phyloP scores from a whole-genome alignment of 2,329 filamentous ascomycete genomes.

The Talaromyces sp. region DNA sequence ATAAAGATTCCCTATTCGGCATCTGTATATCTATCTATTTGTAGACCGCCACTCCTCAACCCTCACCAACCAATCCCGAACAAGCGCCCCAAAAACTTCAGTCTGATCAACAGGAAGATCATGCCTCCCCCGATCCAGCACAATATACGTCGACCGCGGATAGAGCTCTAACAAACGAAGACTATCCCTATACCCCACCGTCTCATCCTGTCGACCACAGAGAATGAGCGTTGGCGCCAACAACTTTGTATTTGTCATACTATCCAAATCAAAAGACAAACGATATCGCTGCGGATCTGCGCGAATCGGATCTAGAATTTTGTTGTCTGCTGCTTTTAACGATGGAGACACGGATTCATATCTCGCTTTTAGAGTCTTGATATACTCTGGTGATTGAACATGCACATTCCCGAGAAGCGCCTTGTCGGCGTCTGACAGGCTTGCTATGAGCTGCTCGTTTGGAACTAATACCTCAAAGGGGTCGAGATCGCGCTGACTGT shows the following conservation, averaged over 20 bases:
- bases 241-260: constrained; percentile 13
- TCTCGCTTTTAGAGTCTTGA: constrained; percentile 17
- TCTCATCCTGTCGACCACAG: constrained; percentile 22
- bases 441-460: constrained; percentile 19
- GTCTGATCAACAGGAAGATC: constrained; percentile 23
- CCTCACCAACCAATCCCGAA: constrained; percentile 21
- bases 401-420: constrained; percentile 18
- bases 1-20: too few species aligned
- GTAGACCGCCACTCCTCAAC: constrained; percentile 16
- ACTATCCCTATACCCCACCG: constrained; percentile 24
- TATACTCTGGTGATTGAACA: constrained; percentile 22
- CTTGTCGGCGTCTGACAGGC: constrained; percentile 16
- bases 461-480: constrained; percentile 17
- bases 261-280: constrained; percentile 16
- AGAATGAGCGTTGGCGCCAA: constrained; percentile 24
- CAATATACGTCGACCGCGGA: constrained; percentile 19
- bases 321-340: constrained; percentile 14
- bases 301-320: constrained; percentile 20
- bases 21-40: too few species aligned
- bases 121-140: constrained; percentile 22
- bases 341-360: constrained; percentile 15
- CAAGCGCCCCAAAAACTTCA: constrained; percentile 22
- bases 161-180: constrained; percentile 23
- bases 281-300: constrained; percentile 20
- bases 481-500: constrained; percentile 20